Percentiles rank a stretch among this genome's conserved stretches.
These are phyloP conservation scores for Rhizopogon vinicolor DNA, from an alignment of 768 basidiomycete species.

Conservation along the genomic window DNA sequence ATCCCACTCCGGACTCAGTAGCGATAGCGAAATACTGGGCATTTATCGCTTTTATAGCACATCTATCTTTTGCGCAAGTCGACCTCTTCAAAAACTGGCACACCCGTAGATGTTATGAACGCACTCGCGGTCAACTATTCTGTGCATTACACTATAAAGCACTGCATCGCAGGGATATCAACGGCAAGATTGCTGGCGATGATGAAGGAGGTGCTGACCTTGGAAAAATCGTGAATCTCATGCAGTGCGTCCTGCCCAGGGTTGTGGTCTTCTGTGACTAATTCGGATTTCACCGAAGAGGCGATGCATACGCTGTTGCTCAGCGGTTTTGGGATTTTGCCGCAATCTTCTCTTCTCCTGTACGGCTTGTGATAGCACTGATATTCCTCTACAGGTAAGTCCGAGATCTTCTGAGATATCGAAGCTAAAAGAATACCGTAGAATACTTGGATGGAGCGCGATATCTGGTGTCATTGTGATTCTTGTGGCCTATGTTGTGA, in stretches of 20 bases:
- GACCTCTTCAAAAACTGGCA: conserved; percentile 66
- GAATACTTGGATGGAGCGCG: conserved; percentile 75
- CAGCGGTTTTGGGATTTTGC: conserved; percentile 74
- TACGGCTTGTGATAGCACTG: conserved; percentile 61
- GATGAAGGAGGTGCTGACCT: conserved; percentile 45
- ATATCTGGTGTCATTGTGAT: conserved; percentile 68
- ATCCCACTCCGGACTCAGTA: conserved; percentile 35
- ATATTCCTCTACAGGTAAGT: conserved; percentile 69
- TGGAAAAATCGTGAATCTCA: conserved; percentile 70
- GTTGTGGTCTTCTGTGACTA: conserved; percentile 1
- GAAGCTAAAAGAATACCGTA: conserved; percentile 19
- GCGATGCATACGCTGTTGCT: conserved; percentile 65
- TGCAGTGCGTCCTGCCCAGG: conserved; percentile 48
- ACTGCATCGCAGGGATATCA: conserved; percentile 53
- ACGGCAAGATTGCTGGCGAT: conserved; percentile 36
- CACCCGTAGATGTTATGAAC: conserved; percentile 64
- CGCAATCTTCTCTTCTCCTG: conserved; percentile 54
- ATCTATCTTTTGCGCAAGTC: conserved; percentile 64
- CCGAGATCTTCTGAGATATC: background rate
- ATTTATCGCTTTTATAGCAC: conserved; percentile 51
- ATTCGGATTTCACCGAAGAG: conserved; percentile 33
- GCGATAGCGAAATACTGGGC: conserved; percentile 55
- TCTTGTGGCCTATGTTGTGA: conserved; percentile 54
- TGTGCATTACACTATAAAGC: conserved; percentile 69
- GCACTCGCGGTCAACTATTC: conserved; percentile 68